Base-by-base conservation (phyloP, 2,329 filamentous ascomycete species). In the Cordyceps sp. region DNA sequence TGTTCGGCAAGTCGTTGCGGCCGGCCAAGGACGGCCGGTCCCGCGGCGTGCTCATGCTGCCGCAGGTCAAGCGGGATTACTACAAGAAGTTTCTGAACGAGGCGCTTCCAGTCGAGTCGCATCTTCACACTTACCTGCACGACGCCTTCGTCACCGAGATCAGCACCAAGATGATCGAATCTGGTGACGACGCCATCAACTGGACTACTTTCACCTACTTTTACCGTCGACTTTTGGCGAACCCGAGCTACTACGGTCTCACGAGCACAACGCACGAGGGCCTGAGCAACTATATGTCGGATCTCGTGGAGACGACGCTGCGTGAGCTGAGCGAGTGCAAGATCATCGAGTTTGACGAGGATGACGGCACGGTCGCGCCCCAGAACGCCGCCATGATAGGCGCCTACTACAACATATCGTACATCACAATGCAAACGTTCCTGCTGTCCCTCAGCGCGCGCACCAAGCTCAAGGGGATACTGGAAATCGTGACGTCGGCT, bases 201-300 rank as follows among this genome's bases (percentile, higher is more conserved):
- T 98, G 90, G 90, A 83, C 85, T 24, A 96, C 90, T 0, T 96
- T 94, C 52, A 94, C 88, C 10, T 98, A 93, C 61, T 94, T 96
- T 59, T 98, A 98, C 59, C 79, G 90, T 27, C 78, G 90, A 36
- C 69, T 98, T 24, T 69, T 96, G 23, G 86, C 88, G 20, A 98
- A 98, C 51, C 90, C 90, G 8, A 94, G 84, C 55, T 98, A 86
- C 62, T 98, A 98, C 59, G 82, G 84, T 43, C 62, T 98, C 38
- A 78, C 77, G 13, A 84, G 86, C 50, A 82, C 83, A 4, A 86
- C 82, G 1, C 83, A 94, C 42, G 88, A 96, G 44, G 86, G 82
- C 4, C 65, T 98, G n/a, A 94, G 85, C 54, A 78, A 81, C 21
- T 90, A 90, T 59, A 66, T 98, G 45, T 96, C 92, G 2, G 88